phyloP scores from a whole-genome alignment of 2,329 filamentous ascomycete species.

The Hypoxylon rubiginosum region DNA sequence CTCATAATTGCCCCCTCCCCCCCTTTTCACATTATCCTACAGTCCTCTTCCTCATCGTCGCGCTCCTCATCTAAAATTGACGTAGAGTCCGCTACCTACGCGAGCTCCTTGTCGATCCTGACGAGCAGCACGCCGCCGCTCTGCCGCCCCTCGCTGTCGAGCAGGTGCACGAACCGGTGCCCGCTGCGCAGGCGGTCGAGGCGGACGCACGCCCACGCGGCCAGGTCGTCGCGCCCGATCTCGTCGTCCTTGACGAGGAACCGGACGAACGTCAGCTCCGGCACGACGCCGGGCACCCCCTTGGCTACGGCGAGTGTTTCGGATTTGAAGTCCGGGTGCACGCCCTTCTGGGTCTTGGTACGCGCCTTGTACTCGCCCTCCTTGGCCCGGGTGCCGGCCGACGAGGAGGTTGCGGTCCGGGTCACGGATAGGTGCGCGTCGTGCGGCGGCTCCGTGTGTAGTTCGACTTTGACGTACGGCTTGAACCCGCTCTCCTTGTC shows the following conservation, averaged over 20 bases:
- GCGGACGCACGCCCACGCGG: slow-evolving; percentile 90
- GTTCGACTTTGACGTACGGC: slow-evolving; percentile 85
- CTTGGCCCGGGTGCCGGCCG: slow-evolving; percentile 61
- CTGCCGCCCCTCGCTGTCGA: slow-evolving; percentile 75
- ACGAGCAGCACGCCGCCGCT: slow-evolving; percentile 80
- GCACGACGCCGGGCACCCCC: slow-evolving; percentile 68
- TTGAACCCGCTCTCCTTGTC: slow-evolving; percentile 70
- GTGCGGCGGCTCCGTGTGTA: slow-evolving; percentile 77
- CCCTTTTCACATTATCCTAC: slow-evolving; percentile 11
- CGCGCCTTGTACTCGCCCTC: slow-evolving; percentile 70
- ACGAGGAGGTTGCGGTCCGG: slow-evolving; percentile 39
- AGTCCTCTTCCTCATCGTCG: slow-evolving; percentile 14
- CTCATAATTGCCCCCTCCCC: no score
- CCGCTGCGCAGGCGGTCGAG: slow-evolving; percentile 84
- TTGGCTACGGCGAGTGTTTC: slow-evolving; percentile 69
- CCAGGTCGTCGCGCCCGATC: slow-evolving; percentile 80
- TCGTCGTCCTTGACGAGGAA: slow-evolving; percentile 93
- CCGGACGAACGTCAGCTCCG: slow-evolving; percentile 79
- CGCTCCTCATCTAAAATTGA: slow-evolving; percentile 45
- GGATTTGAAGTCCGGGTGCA: slow-evolving; percentile 72
- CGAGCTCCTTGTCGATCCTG: slow-evolving; percentile 71
- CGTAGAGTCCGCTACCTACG: slow-evolving; percentile 24
- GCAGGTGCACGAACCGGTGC: slow-evolving; percentile 81
- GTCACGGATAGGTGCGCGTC: slow-evolving; percentile 45
- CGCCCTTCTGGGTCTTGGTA: slow-evolving; percentile 70